Conservation (phyloP, 2,329 filamentous ascomycete genomes). For the Exophiala lecanii-corni region DNA sequence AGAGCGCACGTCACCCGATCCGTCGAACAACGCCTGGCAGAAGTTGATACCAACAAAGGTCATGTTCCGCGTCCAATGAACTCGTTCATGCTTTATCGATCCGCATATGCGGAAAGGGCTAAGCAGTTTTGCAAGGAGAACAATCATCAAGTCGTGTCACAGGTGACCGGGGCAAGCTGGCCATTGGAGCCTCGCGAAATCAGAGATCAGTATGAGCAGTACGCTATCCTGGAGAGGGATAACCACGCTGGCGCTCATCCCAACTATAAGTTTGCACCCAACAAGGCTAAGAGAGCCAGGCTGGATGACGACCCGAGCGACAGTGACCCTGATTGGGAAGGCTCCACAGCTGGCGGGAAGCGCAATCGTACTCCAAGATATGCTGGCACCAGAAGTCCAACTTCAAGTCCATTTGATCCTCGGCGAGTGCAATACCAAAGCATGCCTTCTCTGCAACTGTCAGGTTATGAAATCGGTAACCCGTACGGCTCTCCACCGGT, state of each 20-base stretch:
- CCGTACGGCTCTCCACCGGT: slow-evolving; percentile 27
- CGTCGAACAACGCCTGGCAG: slow-evolving; percentile 59
- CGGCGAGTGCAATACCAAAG: slow-evolving; percentile 11
- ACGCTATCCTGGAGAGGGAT: slow-evolving; percentile 73
- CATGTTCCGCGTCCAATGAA: slow-evolving; percentile 94
- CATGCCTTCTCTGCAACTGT: slow-evolving; percentile 18
- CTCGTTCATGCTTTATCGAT: slow-evolving; percentile 95
- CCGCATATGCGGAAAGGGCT: slow-evolving; percentile 80
- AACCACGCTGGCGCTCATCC: slow-evolving; percentile 85
- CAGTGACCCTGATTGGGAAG: slow-evolving; percentile 26
- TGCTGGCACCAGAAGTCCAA: slow-evolving; percentile 22
- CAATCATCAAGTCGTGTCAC: slow-evolving; percentile 90
- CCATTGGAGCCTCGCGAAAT: slow-evolving; percentile 69
- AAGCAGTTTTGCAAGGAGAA: slow-evolving; percentile 77
- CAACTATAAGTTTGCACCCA: slow-evolving; percentile 88
- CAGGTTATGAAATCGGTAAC: slow-evolving; percentile 22
- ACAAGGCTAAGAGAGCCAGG: slow-evolving; percentile 57
- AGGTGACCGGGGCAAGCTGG: slow-evolving; percentile 84
- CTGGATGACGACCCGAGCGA: slow-evolving; percentile 37
- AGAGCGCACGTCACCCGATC: slow-evolving; percentile 71
- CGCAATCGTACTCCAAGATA: slow-evolving; percentile 21
- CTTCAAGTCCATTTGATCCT: slow-evolving; percentile 24
- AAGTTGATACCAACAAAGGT: slow-evolving; percentile 67
- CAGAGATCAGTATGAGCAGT: slow-evolving; percentile 69
- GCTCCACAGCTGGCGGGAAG: slow-evolving; percentile 21